Conservation (phyloP, 768 basidiomycete genomes). For the Suillus tomentosus region DNA sequence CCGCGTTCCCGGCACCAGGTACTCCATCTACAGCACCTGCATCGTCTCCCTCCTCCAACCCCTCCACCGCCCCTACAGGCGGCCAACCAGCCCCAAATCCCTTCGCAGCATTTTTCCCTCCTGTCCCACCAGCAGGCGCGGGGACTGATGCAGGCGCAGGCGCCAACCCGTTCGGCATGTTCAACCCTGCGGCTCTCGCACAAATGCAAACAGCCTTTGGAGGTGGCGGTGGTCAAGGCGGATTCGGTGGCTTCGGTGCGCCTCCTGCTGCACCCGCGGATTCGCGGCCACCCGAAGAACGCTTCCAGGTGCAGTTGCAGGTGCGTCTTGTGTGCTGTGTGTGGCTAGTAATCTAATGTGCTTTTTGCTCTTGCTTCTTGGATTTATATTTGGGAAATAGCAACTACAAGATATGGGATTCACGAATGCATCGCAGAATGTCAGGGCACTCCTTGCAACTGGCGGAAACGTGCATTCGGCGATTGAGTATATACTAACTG, state of each 20-base stretch:
- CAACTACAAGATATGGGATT: conserved; percentile 97
- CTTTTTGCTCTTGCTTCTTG: neutral
- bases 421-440: conserved; percentile 84
- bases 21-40: conserved; percentile 41
- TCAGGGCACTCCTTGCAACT: conserved; percentile 86
- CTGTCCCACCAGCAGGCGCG: conserved; percentile 24
- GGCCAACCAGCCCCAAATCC: conserved; percentile 12
- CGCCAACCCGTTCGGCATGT: conserved; percentile 24
- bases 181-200: conserved; percentile 49
- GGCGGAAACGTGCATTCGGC: conserved; percentile 92
- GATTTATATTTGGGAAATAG: conserved; percentile 37
- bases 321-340: conserved; percentile 38
- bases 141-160: conserved; percentile 30
- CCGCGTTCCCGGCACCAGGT: conserved; percentile 64
- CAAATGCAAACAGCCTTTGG: conserved; percentile 39
- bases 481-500: conserved; percentile 88
- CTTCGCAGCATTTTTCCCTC: conserved; percentile 23
- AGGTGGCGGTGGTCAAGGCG: conserved; percentile 29
- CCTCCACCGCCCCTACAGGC: conserved; percentile 19
- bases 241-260: conserved; percentile 29
- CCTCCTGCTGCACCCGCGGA: conserved; percentile 52
- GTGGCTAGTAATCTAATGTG: neutral
- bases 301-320: conserved; percentile 87
- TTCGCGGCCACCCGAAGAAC: conserved; percentile 81
- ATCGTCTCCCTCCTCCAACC: conserved; percentile 28